phyloP scores from a whole-genome alignment of 2,329 filamentous ascomycete species.

The Phialophora macrospora region DNA sequence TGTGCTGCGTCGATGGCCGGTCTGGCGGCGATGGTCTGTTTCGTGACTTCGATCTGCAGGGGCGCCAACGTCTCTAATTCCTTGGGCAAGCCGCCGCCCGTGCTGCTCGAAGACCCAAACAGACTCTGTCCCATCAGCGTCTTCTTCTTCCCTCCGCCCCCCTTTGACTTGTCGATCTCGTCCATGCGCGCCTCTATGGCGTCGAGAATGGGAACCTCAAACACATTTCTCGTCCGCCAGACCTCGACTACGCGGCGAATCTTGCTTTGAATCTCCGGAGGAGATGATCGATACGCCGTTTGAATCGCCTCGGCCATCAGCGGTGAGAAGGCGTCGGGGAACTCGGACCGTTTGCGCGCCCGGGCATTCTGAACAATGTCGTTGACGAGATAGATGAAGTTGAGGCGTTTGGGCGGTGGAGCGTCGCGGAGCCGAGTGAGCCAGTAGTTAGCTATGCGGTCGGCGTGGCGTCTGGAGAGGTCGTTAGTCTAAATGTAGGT shows the following conservation, averaged over 20 bases:
- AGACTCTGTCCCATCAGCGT: conserved; percentile 69
- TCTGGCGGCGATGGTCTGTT: conserved; percentile 71
- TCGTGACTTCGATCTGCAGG: conserved; percentile 73
- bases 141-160: conserved; percentile 53
- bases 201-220: conserved; percentile 77
- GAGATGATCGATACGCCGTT: conserved; percentile 86
- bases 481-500: conserved; percentile 17
- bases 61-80: conserved; percentile 79
- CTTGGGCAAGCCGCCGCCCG: conserved; percentile 64
- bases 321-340: conserved; percentile 87
- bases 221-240: conserved; percentile 86
- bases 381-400: conserved; percentile 92
- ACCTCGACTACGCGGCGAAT: conserved; percentile 89
- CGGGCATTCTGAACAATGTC: conserved; percentile 97
- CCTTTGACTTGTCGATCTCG: conserved; percentile 64
- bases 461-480: conserved; percentile 76
- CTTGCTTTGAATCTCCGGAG: conserved; percentile 84
- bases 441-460: conserved; percentile 91
- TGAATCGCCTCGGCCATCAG: conserved; percentile 89
- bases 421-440: conserved; percentile 87
- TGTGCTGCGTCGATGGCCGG: conserved; percentile 72
- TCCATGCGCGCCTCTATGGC: conserved; percentile 79
- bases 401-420: conserved; percentile 81
- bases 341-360: conserved; percentile 88
- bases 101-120: conserved; percentile 61